A percentile compares a stretch with the other conserved stretches of the same genome.
Conservation (phyloP, 768 basidiomycete genomes). For the Lactarius akahatsu region DNA sequence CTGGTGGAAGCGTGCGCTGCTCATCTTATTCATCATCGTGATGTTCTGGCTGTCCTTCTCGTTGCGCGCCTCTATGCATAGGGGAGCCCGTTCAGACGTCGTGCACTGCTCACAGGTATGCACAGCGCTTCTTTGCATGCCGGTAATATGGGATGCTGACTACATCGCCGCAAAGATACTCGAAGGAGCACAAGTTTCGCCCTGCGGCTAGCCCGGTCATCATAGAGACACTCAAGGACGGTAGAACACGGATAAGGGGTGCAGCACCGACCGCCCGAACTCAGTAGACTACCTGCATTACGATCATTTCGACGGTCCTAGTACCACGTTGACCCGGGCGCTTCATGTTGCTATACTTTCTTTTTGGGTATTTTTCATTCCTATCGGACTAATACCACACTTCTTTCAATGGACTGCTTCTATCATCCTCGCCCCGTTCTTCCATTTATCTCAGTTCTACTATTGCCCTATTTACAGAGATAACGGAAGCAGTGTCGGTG, state of each 20-base stretch:
- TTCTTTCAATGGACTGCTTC: not conserved
- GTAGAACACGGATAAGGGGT: constrained; percentile 66
- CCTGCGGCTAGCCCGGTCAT: constrained; percentile 85
- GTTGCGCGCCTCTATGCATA: constrained; percentile 28
- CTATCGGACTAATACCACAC: not conserved
- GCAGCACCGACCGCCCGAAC: constrained; percentile 44
- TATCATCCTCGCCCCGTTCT: not conserved
- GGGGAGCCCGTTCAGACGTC: constrained; percentile 42
- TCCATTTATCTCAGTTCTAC: not conserved
- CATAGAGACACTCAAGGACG: constrained; percentile 73
- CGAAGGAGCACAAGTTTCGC: constrained; percentile 75
- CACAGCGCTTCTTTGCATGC: constrained; percentile 11
- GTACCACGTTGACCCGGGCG: not conserved
- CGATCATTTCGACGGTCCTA: not conserved
- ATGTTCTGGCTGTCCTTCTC: constrained; percentile 44
- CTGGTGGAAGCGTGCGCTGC: constrained; percentile 49
- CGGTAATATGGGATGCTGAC: constrained; percentile 9
- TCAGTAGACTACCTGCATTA: not conserved
- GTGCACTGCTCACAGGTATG: constrained; percentile 66
- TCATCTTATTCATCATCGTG: constrained; percentile 43
- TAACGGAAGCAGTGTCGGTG: not conserved
- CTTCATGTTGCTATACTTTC: not conserved
- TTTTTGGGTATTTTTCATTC: constrained; percentile 6
- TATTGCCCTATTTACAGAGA: not conserved
- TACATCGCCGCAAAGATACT: constrained; percentile 55